Conservation (phyloP, 1,284 basidiomycete species). For the Leccinum fuscescens region DNA sequence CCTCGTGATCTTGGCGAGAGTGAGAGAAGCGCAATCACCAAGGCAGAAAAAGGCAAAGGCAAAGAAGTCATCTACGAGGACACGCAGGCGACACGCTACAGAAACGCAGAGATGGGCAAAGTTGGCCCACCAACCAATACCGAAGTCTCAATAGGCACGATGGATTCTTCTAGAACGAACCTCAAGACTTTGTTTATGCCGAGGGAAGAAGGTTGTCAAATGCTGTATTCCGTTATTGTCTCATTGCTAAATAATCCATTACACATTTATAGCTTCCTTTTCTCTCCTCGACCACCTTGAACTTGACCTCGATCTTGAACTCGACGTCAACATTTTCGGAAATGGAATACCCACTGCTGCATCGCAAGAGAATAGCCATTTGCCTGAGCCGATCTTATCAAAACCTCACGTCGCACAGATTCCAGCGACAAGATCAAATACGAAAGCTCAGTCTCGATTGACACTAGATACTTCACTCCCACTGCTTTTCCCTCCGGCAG, state of each 20-base stretch:
- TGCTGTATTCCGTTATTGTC: background rate
- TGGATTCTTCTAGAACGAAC: constrained; percentile 25
- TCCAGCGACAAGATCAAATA: background rate
- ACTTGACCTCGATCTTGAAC: constrained; percentile 59
- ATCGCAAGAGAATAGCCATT: constrained; percentile 2
- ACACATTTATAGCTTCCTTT: constrained; percentile 43
- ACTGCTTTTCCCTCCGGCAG: constrained; percentile 59
- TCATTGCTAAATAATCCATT: background rate
- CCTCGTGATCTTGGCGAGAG: constrained; percentile 1
- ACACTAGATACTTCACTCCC: constrained; percentile 52
- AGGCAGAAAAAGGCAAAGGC: background rate
- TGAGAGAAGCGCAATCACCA: background rate
- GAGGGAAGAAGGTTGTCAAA: constrained; percentile 52
- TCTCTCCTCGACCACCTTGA: constrained; percentile 67
- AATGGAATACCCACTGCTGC: constrained; percentile 2
- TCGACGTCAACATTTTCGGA: constrained; percentile 53
- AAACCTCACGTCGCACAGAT: background rate
- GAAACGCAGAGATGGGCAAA: constrained; percentile 19
- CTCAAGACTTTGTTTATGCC: constrained; percentile 73
- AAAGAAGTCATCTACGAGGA: constrained; percentile 13
- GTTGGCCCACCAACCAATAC: background rate
- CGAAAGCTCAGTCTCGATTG: constrained; percentile 9
- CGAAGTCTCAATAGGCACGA: background rate
- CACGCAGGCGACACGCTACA: background rate
- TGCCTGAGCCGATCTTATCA: background rate